Percentiles rank a stretch among this genome's conserved stretches.
Evolutionary conservation across 2,329 filamentous ascomycete species (phyloP).

Genomic region (Phyllosticta capitalensis): DNA sequence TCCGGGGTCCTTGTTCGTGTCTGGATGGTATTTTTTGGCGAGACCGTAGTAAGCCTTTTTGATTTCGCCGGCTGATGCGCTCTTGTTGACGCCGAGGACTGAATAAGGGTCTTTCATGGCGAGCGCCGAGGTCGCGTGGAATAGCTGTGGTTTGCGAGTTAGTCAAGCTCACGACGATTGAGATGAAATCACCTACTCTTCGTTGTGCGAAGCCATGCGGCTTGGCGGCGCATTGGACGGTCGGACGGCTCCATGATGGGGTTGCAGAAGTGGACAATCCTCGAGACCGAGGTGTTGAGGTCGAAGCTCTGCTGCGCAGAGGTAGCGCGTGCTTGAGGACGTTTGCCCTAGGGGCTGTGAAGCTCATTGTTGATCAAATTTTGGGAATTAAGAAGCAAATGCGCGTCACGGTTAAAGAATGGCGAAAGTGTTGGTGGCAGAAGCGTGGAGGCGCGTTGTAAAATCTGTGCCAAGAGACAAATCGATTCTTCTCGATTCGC

Average conservation of each 20-base stretch:
- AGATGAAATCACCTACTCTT: conserved; percentile 19
- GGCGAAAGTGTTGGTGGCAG: neutral
- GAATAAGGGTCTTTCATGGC: conserved; percentile 66
- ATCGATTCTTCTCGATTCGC: neutral
- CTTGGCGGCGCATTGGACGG: neutral
- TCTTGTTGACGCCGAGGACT: conserved; percentile 73
- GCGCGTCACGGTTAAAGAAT: neutral
- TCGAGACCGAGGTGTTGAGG: conserved; percentile 15
- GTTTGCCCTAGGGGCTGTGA: conserved; percentile 20
- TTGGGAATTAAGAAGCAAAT: neutral
- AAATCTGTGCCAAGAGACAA: neutral
- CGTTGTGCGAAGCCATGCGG: conserved; percentile 18
- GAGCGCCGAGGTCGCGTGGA: conserved; percentile 45
- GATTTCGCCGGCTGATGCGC: conserved; percentile 75
- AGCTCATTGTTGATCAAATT: conserved; percentile 23
- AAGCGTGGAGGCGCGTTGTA: neutral
- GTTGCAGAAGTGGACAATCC: conserved; percentile 6
- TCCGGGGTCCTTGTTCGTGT: conserved; percentile 90
- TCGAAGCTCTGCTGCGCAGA: conserved; percentile 18
- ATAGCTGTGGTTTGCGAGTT: conserved; percentile 18
- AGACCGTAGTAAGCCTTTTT: conserved; percentile 98
- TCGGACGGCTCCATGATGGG: conserved; percentile 5
- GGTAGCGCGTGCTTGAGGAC: conserved; percentile 13
- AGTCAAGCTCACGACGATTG: neutral
- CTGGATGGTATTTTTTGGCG: conserved; percentile 95